A percentile compares a stretch with the other conserved stretches of the same genome.
These are phyloP conservation scores for Paraphoma chrysanthemicola DNA, from an alignment of 2,329 filamentous ascomycete species.

Conservation along the genomic window DNA sequence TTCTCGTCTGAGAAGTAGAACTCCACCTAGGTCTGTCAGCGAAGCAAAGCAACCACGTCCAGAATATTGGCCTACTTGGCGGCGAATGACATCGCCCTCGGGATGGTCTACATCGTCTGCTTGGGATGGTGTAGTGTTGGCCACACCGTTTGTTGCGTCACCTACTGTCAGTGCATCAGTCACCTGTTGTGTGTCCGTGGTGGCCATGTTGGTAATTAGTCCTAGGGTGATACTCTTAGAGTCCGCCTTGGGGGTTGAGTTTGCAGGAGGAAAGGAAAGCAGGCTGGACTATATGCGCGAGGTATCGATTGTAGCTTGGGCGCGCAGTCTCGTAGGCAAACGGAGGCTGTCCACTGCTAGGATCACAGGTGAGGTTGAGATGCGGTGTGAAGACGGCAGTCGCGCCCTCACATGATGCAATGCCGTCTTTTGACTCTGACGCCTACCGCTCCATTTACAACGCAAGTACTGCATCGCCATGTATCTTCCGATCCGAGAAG, in stretches of 20 bases:
- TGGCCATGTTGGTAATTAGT: not conserved
- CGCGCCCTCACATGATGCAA: not conserved
- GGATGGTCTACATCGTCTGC: slow-evolving; percentile 27
- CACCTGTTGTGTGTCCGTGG: not conserved
- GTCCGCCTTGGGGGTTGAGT: too few relatives aligned
- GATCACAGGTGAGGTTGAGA: slow-evolving; percentile 6
- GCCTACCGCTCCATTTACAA: not conserved
- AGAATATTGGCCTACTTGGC: slow-evolving; percentile 22
- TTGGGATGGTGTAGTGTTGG: not conserved
- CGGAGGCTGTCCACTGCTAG: not conserved
- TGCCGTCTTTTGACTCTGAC: too few relatives aligned
- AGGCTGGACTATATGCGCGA: too few relatives aligned
- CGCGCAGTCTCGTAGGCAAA: too few relatives aligned
- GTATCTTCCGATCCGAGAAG: too few relatives aligned
- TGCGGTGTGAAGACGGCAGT: not conserved
- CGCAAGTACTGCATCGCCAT: not conserved
- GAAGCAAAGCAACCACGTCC: not conserved
- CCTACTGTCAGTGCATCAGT: not conserved
- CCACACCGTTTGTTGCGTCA: not conserved
- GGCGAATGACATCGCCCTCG: slow-evolving; percentile 35
- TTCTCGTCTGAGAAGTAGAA: slow-evolving; percentile 60
- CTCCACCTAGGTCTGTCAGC: slow-evolving; percentile 49
- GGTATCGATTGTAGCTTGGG: too few relatives aligned
- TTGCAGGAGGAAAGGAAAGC: too few relatives aligned
- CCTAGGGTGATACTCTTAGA: too few relatives aligned